phyloP scores from a whole-genome alignment of 106 monocot genomes.

The Allium sativum region DNA sequence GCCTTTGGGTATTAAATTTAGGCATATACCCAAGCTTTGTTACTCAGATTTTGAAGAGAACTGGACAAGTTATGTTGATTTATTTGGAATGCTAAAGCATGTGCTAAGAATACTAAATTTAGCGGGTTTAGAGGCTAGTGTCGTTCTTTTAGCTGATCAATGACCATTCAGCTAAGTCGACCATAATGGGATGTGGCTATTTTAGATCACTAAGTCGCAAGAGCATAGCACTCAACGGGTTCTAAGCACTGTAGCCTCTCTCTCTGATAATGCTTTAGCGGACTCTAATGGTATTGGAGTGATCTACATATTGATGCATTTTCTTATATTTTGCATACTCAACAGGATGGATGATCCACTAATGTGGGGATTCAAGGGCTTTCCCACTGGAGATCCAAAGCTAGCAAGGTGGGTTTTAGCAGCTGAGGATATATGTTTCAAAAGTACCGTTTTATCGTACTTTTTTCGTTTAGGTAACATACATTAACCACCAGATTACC shows the following conservation, averaged over 20 bases:
- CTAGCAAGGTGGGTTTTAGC: conserved; percentile 84
- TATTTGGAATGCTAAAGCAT: too few species aligned
- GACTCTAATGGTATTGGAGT: neutral
- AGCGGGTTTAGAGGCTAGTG: neutral
- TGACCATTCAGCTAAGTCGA: too few species aligned
- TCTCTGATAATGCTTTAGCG: neutral
- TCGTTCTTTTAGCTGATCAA: neutral
- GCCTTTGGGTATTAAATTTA: too few species aligned
- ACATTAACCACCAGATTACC: neutral
- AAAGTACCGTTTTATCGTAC: conserved; percentile 66
- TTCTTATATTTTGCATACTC: conserved; percentile 1
- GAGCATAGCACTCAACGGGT: too few species aligned
- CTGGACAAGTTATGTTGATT: too few species aligned
- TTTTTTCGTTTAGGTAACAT: conserved; percentile 76
- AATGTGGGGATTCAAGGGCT: conserved; percentile 96
- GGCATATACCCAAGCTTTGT: too few species aligned
- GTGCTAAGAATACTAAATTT: neutral
- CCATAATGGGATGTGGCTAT: too few species aligned
- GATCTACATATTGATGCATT: neutral
- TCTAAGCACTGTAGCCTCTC: too few species aligned
- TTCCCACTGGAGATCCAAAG: conserved; percentile 72
- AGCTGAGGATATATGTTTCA: conserved; percentile 99
- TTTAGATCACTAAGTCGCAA: too few species aligned
- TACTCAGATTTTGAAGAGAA: too few species aligned
- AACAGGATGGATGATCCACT: conserved; percentile 94